Evolutionary conservation across 305 asterid genomes (phyloP), one percentile per base, ranked within the genome.

Genomic region (Solanum hybrid): DNA sequence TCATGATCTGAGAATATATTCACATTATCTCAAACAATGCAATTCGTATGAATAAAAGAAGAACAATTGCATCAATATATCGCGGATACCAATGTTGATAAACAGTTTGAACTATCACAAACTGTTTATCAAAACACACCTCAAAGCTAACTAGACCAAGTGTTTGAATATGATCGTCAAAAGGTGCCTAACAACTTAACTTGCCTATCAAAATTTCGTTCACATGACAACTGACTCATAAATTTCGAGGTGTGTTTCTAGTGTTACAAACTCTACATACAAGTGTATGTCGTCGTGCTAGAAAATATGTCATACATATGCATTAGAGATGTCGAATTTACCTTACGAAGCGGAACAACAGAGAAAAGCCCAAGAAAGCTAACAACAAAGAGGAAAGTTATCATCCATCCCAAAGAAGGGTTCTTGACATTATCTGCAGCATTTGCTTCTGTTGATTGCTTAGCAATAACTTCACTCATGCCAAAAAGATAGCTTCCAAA

Each of bases 341-440:
- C 95, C 96, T 94, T 94, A 80, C 94, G 89, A 26, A 94, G 92
- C 6, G 94, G 95, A 82, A 94, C 92, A 10, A 93, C 91, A 1
- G 93, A 88, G 79, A 93, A 93, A 86, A 94, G 92, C 22, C 96
- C 96, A 5, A 91, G 87, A 79, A 94, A 92, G 89, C 94, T 91
- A n/a, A 94, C 96, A 13, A 91, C 91, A 51, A 91, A 87, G 19
- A 93, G 94, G 89, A 93, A 94, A 13, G 80, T 86, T 4, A 92
- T 94, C 93, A 94, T 93, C 96, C 96, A 94, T 10, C 92, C 93
- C 60, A 91, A 35, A 76, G 91, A 31, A 10, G 92, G 94, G 76
- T 91, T 91, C 91, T 92, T 93, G 36, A 80, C 45, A 26, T 71
- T 40, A 17, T 72, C 40, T 32, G 78, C 88, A 15, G 82, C 80